A percentile compares a stretch with the other conserved stretches of the same genome.
phyloP scores from a whole-genome alignment of 352 stramenopile genomes.

The Globisporangium barbulae region DNA sequence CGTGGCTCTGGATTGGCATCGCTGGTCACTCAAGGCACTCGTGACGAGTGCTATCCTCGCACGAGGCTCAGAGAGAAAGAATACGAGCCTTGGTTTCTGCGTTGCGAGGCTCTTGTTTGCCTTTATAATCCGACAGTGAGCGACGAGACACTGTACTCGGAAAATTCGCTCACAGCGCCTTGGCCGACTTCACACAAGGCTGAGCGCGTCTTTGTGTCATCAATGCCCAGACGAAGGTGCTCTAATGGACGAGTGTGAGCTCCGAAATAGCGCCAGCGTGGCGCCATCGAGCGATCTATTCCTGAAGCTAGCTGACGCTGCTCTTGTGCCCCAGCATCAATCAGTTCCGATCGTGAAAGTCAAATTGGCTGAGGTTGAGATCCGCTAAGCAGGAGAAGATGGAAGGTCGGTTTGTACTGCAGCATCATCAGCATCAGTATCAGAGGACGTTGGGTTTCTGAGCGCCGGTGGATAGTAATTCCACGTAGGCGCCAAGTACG shows the following conservation, averaged over 20 bases:
- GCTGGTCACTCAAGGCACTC: background rate
- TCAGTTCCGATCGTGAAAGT: background rate
- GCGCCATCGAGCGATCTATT: background rate
- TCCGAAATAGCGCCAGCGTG: no score
- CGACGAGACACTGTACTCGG: background rate
- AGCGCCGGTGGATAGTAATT: no score
- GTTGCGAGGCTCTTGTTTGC: background rate
- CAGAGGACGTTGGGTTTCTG: no score
- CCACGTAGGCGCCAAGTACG: no score
- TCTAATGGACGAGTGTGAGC: no score
- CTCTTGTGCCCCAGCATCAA: no score
- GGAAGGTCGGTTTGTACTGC: background rate
- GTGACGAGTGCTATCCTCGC: background rate
- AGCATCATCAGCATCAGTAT: no score
- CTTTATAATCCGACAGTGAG: background rate
- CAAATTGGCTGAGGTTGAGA: background rate
- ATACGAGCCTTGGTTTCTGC: background rate
- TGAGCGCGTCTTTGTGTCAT: no score
- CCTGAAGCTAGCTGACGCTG: background rate
- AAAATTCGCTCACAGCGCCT: background rate
- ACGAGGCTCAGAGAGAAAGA: background rate
- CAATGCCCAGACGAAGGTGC: no score
- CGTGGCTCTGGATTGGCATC: background rate
- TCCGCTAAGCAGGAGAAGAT: background rate
- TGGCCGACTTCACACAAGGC: no score